Conservation (phyloP, 2,329 filamentous ascomycete species). For the Coleophoma cylindrospora region DNA sequence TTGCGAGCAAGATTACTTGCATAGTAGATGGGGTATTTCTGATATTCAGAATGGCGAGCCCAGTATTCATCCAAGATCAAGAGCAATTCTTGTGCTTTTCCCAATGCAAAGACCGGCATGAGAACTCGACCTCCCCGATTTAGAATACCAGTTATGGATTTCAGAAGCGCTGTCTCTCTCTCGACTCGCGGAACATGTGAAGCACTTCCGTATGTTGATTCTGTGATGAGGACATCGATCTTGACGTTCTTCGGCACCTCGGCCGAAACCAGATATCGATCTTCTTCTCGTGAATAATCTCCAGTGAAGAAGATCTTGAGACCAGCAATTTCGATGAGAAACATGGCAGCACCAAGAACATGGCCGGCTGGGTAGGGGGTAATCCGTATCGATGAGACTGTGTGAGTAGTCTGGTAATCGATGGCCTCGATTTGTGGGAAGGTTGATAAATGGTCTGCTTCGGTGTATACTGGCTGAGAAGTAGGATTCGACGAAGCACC, state of each 20-base stretch:
- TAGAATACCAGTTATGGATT: constrained; percentile 84
- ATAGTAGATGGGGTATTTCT: constrained; percentile 94
- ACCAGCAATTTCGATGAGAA: constrained; percentile 92
- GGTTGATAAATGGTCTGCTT: constrained; percentile 90
- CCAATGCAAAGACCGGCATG: constrained; percentile 93
- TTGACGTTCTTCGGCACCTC: constrained; percentile 85
- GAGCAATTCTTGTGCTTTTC: constrained; percentile 87
- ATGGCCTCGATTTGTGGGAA: constrained; percentile 95
- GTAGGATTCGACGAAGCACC: constrained; percentile 58
- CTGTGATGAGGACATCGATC: constrained; percentile 93
- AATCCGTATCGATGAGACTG: constrained; percentile 91
- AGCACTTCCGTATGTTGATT: constrained; percentile 94
- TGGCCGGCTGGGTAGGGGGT: constrained; percentile 96
- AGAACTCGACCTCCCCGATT: constrained; percentile 89
- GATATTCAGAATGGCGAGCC: constrained; percentile 81
- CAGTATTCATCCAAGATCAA: constrained; percentile 97
- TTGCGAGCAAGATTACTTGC: constrained; percentile 91
- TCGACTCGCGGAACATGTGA: constrained; percentile 88
- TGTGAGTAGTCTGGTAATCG: constrained; percentile 97
- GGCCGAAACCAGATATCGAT: constrained; percentile 91
- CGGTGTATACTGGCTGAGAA: constrained; percentile 82
- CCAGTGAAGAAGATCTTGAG: constrained; percentile 97
- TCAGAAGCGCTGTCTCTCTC: constrained; percentile 90
- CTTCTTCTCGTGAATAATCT: constrained; percentile 93
- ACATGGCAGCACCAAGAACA: constrained; percentile 98